phyloP scores from a whole-genome alignment of 1,139 yeast species.

The Kodamaea sp. region DNA sequence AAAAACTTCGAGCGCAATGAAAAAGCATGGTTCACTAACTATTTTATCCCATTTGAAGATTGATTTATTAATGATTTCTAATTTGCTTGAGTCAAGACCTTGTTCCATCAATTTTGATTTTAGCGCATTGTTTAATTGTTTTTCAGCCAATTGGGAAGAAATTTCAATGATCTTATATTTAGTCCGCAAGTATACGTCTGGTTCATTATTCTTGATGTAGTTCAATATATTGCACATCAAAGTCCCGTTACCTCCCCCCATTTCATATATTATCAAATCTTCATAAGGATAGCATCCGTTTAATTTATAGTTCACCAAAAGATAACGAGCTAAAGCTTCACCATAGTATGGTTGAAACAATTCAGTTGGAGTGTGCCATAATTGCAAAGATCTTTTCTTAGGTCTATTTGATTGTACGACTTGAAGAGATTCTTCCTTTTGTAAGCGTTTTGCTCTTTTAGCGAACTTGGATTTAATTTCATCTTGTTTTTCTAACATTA shows the following conservation, averaged over 20 bases:
- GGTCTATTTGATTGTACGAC: slow-evolving; percentile 17
- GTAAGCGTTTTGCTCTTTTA: slow-evolving; percentile 29
- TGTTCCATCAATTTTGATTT: slow-evolving; percentile 31
- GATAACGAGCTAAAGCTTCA: slow-evolving; percentile 73
- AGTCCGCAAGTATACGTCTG: slow-evolving; percentile 67
- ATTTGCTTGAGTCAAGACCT: slow-evolving; percentile 46
- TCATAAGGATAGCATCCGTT: slow-evolving; percentile 58
- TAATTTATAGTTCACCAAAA: slow-evolving; percentile 64
- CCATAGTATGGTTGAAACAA: slow-evolving; percentile 81
- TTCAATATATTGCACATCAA: slow-evolving; percentile 75
- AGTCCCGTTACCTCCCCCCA: slow-evolving; percentile 92
- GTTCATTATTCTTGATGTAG: slow-evolving; percentile 58
- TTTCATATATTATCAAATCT: slow-evolving; percentile 73
- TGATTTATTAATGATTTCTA: slow-evolving; percentile 67
- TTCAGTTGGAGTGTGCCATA: slow-evolving; percentile 93
- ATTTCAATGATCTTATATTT: slow-evolving; percentile 77
- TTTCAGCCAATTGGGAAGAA: slow-evolving; percentile 61
- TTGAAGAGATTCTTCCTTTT: slow-evolving; percentile 18
- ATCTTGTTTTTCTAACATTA: slow-evolving; percentile 14
- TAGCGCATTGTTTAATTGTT: slow-evolving; percentile 48
- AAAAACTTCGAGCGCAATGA: slow-evolving; percentile 79
- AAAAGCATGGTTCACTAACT: slow-evolving; percentile 70
- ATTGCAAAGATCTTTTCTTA: slow-evolving; percentile 48
- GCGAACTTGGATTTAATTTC: slow-evolving; percentile 23
- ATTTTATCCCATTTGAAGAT: slow-evolving; percentile 69